Evolutionary conservation across 2,329 filamentous ascomycete species (phyloP), one percentile per base, ranked within the genome.

Genomic region (Neonectria ditissima): DNA sequence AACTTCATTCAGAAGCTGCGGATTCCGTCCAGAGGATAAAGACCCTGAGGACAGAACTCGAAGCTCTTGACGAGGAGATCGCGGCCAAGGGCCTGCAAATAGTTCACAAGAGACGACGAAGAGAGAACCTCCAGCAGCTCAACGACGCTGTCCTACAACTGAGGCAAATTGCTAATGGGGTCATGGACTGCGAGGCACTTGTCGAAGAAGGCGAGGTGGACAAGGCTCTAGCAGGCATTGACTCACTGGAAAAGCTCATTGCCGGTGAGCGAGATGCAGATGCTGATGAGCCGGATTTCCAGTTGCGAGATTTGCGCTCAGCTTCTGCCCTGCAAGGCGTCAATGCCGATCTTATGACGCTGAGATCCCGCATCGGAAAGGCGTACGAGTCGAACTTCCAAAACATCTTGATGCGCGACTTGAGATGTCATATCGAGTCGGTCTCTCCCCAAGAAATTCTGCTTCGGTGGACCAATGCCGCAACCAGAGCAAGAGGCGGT

Each of bases 21-120:
- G 92, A 97, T 61, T 98, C 95, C 2, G 94, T 99, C 2, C 85
- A 91, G 9, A 89, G 92, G 65, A 99, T 99, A 63, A 93, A 94
- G 74, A 84, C 86, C 0, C 77, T 99, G 43, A 86, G 96, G 62
- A 87, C 89, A 71, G 95, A 98, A 74, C 82, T 99, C 0, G 85
- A 90, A 62, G 89, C 88, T 41, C 84, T 99, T 6, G 96, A 99
- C 75, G 85, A 91, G 59, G 93, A 97, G 70, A 93, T 98, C 78
- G 95, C 94, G 1, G 82, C 93, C 3, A 92, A 89, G 30, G 96
- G 96, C 0, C 78, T 99, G 30, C 91, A 96, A 70, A 91, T 97
- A 59, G 90, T 97, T 4, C 91, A 94, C 65, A 90, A 97, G 76
- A 89, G 93, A 69, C 88, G 92, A 55, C 87, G 93, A 56, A 87